A percentile compares a stretch with the other conserved stretches of the same genome.
These are phyloP conservation scores for Cryphonectria parasitica DNA, from an alignment of 2,329 filamentous ascomycete species.

Conservation along the genomic window DNA sequence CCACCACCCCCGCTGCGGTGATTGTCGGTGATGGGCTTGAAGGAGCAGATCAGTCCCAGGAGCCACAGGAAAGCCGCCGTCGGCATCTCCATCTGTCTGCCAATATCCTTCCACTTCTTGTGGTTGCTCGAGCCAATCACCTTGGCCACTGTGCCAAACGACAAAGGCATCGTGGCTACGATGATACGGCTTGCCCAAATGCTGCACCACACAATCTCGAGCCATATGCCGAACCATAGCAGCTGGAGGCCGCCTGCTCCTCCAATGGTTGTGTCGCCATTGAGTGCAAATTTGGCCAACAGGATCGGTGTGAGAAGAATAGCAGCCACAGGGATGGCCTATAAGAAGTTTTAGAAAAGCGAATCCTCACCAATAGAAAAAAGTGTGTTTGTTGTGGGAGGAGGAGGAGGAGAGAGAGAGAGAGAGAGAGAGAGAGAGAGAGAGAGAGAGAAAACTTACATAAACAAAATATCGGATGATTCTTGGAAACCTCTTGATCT, in stretches of 20 bases:
- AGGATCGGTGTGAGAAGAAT: constrained; percentile 53
- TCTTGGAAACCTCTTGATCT: constrained; percentile 54
- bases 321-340: constrained; percentile 46
- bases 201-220: constrained; percentile 90
- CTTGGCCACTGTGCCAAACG: constrained; percentile 61
- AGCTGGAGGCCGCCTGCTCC: constrained; percentile 75
- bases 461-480: constrained; percentile 55
- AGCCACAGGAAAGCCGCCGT: constrained; percentile 91
- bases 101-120: constrained; percentile 93
- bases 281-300: constrained; percentile 38
- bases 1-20: constrained; percentile 45
- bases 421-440: background rate
- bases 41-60: constrained; percentile 83
- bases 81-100: constrained; percentile 81
- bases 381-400: no score
- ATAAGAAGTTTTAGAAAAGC: background rate
- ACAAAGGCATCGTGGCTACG: constrained; percentile 53
- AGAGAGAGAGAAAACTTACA: constrained; percentile 32
- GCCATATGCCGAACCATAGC: constrained; percentile 93
- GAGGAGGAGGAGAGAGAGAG: no score
- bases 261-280: constrained; percentile 53
- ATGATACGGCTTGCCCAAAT: constrained; percentile 75
- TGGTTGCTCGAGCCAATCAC: constrained; percentile 79
- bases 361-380: no score
- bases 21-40: constrained; percentile 76